Conservation (phyloP, 345 rosid species). For the Citrus medica region DNA sequence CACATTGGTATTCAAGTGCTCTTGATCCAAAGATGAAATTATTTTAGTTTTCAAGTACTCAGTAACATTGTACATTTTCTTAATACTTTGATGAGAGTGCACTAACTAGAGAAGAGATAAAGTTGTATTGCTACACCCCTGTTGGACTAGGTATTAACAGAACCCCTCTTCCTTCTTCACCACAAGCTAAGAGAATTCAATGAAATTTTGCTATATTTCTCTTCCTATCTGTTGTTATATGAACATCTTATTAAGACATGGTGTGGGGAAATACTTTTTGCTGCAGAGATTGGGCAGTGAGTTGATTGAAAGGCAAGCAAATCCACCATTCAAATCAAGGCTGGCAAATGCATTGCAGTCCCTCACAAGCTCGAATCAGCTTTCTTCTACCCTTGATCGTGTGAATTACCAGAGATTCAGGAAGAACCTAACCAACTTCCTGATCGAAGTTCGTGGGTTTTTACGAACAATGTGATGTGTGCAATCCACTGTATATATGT, state of each 20-base stretch:
- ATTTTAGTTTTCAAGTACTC: background rate
- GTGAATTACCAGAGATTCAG: constrained; percentile 88
- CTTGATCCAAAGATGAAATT: background rate
- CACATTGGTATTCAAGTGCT: background rate
- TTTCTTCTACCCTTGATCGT: constrained; percentile 76
- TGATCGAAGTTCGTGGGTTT: constrained; percentile 91
- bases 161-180: background rate
- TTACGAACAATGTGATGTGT: constrained; percentile 53
- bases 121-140: background rate
- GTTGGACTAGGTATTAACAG: background rate
- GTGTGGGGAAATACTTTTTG: background rate
- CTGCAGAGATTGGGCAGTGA: constrained; percentile 73
- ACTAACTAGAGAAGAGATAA: background rate
- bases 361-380: constrained; percentile 83
- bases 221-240: background rate
- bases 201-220: background rate
- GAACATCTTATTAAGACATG: background rate
- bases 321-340: constrained; percentile 52
- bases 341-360: constrained; percentile 68
- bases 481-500: background rate
- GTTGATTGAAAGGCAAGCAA: constrained; percentile 74
- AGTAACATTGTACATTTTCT: background rate
- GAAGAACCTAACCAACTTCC: constrained; percentile 77
- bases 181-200: background rate
- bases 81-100: background rate